These are phyloP conservation scores for Camellia granthamiana DNA, from an alignment of 148 eudicot species.

Conservation along the genomic window DNA sequence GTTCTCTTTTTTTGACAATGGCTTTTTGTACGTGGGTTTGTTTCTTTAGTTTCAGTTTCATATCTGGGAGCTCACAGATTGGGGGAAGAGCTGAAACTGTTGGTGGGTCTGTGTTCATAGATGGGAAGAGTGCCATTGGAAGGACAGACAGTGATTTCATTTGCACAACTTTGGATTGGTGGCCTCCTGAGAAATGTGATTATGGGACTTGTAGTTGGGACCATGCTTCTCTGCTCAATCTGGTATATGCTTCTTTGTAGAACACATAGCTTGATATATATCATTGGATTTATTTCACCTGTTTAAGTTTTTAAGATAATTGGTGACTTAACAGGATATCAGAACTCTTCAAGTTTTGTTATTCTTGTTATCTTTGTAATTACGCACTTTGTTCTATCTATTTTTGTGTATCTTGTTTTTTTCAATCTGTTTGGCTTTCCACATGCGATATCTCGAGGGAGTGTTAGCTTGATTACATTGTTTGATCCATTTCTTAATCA, in stretches of 20 bases:
- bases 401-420: too few species aligned
- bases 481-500: too few species aligned
- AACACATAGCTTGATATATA: neutral
- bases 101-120: conserved; percentile 49
- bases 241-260: conserved; percentile 44
- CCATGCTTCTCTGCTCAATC: conserved; percentile 80
- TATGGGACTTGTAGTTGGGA: conserved; percentile 92
- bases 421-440: too few species aligned
- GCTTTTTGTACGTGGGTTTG: conserved; percentile 32
- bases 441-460: too few species aligned
- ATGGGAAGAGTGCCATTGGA: conserved; percentile 56
- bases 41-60: conserved; percentile 31
- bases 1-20: conserved; percentile 31
- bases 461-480: too few species aligned
- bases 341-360: too few species aligned
- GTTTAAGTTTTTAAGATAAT: too few species aligned
- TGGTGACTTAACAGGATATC: too few species aligned
- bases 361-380: too few species aligned
- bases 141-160: conserved; percentile 62
- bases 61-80: conserved; percentile 27
- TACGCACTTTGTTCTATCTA: too few species aligned
- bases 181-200: conserved; percentile 98
- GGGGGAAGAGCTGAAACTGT: conserved; percentile 14
- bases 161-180: conserved; percentile 97
- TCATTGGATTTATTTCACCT: too few species aligned